Evolutionary conservation across 2,329 filamentous ascomycete species (phyloP), one percentile per base, ranked within the genome.

Genomic region (Leptoxyphium fumago): DNA sequence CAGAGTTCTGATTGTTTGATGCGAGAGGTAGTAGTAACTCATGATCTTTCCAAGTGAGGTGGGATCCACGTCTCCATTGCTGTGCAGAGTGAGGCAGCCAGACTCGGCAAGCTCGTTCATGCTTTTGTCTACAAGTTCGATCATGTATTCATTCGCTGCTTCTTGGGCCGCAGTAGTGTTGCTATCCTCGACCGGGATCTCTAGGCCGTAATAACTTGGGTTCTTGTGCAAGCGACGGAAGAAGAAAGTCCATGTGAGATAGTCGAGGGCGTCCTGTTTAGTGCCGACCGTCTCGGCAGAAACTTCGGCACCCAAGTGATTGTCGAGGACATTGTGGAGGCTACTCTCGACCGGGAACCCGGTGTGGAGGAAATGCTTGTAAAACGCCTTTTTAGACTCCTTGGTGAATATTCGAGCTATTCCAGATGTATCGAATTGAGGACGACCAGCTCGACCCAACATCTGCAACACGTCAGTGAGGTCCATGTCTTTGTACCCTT

Each of bases 231-330:
- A 68, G 10, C 91, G 75, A 2, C 93, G 78, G 74, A 98, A 98
- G 75, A 98, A 98, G 70, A 98, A 98, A 1, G 93, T 98, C 91
- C 93, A 98, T 0, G 91, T 98, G 43, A 98, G 68, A 59, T 98
- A 98, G 63, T 98, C 93, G 3, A 98, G 74, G 1, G 91, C 91
- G 64, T 98, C 91, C 64, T 98, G 91, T 64, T 95, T 95, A 8
- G 87, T 94, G 29, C 82, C 71, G 42, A 98, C 84, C 0, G 91
- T 98, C 52, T 85, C 88, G 1, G 91, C 86, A 1, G 88, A 94
- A 5, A 96, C 80, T 66, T 98, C 91, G 46, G 91, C 91, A 49
- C 87, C 82, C 61, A 98, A 73, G 73, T 98, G 93, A 68, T 98
- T 94, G 65, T 96, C 89, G 7, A 98, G 71, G 1, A 96, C 91